Base-by-base conservation (phyloP, 805 yeast species). In the Wickerhamia fluorescens region DNA sequence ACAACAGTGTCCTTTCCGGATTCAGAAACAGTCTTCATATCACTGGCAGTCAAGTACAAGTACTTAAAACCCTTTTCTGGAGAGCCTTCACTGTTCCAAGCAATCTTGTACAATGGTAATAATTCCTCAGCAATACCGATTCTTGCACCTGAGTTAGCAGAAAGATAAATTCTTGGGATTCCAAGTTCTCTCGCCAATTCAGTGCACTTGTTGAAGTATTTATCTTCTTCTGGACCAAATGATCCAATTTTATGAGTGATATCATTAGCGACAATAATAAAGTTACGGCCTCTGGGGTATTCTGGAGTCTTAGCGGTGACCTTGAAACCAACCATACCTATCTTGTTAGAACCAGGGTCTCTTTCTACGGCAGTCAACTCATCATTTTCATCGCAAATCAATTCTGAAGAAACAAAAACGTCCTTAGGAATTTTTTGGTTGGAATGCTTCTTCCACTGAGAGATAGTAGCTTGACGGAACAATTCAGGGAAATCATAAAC, bases 131-230 rank as follows among this genome's bases (percentile, higher is more conserved):
- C 98, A 55, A 92, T 75, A 52, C 98, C 98, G 40, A 92, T 84
- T 68, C 99, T 78, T 26, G 99, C 99, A 70, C 99, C 99, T 36
- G 97, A 88, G 73, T 92, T 92, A 16, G 98, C 99, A 45, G 96
- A 85, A 45, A 92, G 68, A 62, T 92, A 92, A 33, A 92, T 74
- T 65, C 99, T 73, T 51, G 99, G 99, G 45, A 92, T 78, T 36
- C 98, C 98, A 41, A 78, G 71, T 51, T 74, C 68, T 64, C 95
- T 75, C 19, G 97, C 96, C 44, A 78, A 72, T 50, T 87, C 94
- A 20, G 98, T 92, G 41, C 88, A 95, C 53, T 80, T 78, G 68
- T 84, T 75, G 72, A 92, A 92, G 68, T 79, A 92, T 33, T 66
- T 69, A 62, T 92, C 98, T 64, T 92, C 99, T 47, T 73, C 79